phyloP scores from a whole-genome alignment of 2,329 filamentous ascomycete genomes.

The Hymenoscyphus scutula region DNA sequence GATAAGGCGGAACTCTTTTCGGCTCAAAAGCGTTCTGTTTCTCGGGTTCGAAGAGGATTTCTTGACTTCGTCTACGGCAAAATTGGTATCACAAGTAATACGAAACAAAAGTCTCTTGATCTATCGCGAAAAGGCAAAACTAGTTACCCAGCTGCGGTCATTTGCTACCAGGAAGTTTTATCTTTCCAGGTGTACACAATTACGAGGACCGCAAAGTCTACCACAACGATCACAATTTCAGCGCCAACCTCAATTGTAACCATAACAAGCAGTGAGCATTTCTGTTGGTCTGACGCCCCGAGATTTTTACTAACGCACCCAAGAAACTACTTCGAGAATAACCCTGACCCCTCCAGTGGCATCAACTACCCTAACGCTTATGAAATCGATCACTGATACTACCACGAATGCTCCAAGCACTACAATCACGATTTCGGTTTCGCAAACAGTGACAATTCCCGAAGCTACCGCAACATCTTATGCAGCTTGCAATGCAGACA shows the following conservation, averaged over 20 bases:
- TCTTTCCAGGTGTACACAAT: background rate
- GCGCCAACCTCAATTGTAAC: background rate
- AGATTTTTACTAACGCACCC: background rate
- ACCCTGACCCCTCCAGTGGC: background rate
- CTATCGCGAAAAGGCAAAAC: background rate
- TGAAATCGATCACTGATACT: background rate
- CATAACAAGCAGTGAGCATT: background rate
- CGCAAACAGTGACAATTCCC: background rate
- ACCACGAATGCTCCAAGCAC: background rate
- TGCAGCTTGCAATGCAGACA: background rate
- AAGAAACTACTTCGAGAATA: background rate
- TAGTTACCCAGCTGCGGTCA: background rate
- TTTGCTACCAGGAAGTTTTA: background rate
- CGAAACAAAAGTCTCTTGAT: slow-evolving; percentile 1
- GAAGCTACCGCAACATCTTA: background rate
- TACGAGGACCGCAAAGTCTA: background rate
- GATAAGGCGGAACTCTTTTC: background rate
- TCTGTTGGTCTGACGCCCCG: background rate
- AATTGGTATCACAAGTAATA: background rate
- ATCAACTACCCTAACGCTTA: background rate
- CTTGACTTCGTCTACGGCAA: background rate
- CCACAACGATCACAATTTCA: background rate
- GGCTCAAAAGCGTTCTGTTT: background rate
- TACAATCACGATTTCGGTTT: background rate
- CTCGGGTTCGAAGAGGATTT: background rate